phyloP scores from a whole-genome alignment of 306 rosid species.

The Malus fusca region DNA sequence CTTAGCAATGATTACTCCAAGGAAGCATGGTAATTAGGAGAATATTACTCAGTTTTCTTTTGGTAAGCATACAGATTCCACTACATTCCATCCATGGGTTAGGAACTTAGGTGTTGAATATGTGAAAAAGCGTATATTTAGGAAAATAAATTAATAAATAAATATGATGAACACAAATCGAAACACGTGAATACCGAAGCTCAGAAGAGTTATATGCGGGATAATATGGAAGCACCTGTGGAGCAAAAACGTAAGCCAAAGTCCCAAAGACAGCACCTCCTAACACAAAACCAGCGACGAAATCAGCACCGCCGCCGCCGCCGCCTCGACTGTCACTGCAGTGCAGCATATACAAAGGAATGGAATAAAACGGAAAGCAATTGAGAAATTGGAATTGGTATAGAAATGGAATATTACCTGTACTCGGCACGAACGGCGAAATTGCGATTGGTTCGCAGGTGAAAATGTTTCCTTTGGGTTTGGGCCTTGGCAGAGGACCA shows the following conservation, averaged over 20 bases:
- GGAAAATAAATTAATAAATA: background rate
- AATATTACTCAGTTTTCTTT: background rate
- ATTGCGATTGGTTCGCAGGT: constrained; percentile 29
- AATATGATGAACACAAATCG: background rate
- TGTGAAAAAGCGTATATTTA: background rate
- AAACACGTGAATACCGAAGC: background rate
- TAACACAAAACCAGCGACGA: constrained; percentile 72
- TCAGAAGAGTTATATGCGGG: background rate
- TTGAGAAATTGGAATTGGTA: background rate
- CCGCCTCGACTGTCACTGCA: constrained; percentile 61
- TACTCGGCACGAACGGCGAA: constrained; percentile 57
- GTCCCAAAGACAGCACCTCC: constrained; percentile 94
- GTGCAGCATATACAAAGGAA: background rate
- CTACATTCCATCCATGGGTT: background rate
- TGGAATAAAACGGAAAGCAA: background rate
- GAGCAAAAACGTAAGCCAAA: constrained; percentile 76
- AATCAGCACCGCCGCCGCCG: constrained; percentile 68
- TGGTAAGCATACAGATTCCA: background rate
- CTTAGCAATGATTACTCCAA: background rate
- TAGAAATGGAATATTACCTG: constrained; percentile 14
- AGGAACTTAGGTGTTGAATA: background rate
- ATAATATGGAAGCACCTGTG: constrained; percentile 58
- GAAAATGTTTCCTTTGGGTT: constrained; percentile 38
- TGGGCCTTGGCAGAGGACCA: constrained; percentile 27
- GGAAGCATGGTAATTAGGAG: background rate